Conservation (phyloP, 1,284 basidiomycete species). For the Phenoliferia sp. region DNA sequence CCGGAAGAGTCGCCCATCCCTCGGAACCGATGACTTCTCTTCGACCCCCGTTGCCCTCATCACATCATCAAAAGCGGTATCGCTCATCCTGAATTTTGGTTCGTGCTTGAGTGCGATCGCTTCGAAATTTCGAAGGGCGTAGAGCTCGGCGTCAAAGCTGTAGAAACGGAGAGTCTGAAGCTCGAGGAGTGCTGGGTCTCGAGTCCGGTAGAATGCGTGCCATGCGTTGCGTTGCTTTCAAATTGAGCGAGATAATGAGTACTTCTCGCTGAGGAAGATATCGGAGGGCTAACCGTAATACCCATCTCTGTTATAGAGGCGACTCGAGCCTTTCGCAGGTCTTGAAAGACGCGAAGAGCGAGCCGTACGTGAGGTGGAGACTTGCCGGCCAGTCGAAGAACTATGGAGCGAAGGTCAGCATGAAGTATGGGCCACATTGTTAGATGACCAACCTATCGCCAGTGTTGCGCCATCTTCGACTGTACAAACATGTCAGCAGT, state of each 20-base stretch:
- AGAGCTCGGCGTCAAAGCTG: neutral
- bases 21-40: neutral
- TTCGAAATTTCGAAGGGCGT: neutral
- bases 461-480: neutral
- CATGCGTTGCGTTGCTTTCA: constrained; percentile 15
- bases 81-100: neutral
- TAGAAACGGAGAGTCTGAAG: neutral
- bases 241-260: neutral
- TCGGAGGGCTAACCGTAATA: neutral
- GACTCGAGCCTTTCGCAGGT: constrained; percentile 6
- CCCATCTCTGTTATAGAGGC: constrained; percentile 8
- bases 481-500: neutral
- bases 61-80: neutral
- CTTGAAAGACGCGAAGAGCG: constrained; percentile 10
- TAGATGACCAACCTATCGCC: neutral
- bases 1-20: neutral
- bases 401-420: constrained; percentile 10
- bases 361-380: neutral
- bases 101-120: neutral
- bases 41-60: neutral
- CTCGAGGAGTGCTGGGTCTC: neutral
- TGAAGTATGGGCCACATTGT: neutral
- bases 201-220: neutral
- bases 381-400: constrained; percentile 11
- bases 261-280: too few relatives aligned